Base-by-base conservation (phyloP, 2,329 filamentous ascomycete genomes). In the Neofusicoccum cordaticola region DNA sequence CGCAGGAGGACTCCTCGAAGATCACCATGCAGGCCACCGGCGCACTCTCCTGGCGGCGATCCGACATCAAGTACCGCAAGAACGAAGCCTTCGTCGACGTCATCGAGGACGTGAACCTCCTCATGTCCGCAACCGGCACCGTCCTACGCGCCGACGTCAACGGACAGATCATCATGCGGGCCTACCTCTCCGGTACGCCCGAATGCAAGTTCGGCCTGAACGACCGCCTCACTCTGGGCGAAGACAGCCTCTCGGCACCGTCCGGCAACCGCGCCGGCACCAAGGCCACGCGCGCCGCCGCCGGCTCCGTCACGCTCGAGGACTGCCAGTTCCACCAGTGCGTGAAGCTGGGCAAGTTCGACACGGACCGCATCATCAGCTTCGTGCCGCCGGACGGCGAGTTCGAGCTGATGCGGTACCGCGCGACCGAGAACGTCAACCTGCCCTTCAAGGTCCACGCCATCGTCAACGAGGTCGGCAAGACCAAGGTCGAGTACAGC, bases 21-120 rank as follows among this genome's bases (percentile, higher is more conserved):
- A 99, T 99, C 79, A 99, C 95, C 31, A 97, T 98, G 93, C 95
- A 99, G 82, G 96, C 95, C 12, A 99, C 95, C 0, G 95, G 96
- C 45, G 95, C 95, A 4, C 85, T 97, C 47, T 98, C 95, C 52
- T 99, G 96, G 95, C 88, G 96, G 71, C 91, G 96, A 74, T 91
- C 94, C 66, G 94, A 98, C 78, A 95, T 99, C 79, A 97, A 97
- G 76, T 99, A 99, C 81, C 91, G 95, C 78, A 99, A 99, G 82
- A 99, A 99, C 81, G 95, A 99, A 79, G 95, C 95, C 37, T 99
- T 99, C 74, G 95, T 99, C 70, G 95, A 99, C 78, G 95, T 99
- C 17, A 99, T 99, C 73, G 95, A 99, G 79, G 95, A 99, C 74
- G 94, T 99, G 73, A 99, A 99, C 79, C 86, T 99, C 66, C 89